Conservation (phyloP, 768 basidiomycete genomes). For the Kwoniella shandongensis region DNA sequence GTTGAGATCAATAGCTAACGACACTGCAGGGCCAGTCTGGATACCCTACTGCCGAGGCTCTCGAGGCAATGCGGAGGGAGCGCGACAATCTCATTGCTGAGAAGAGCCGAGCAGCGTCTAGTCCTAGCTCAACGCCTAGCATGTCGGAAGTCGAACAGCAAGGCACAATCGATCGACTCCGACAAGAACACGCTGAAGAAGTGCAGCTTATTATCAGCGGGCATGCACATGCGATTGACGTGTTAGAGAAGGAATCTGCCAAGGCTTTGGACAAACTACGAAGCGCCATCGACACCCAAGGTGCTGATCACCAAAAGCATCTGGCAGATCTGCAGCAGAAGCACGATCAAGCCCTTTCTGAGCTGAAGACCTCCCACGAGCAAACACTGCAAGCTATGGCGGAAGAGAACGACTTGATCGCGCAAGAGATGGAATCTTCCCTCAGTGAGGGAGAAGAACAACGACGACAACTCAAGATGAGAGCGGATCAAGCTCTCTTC, state of each 20-base stretch:
- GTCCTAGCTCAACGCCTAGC: too few species aligned
- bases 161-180: constrained; percentile 16
- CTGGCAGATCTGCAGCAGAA: constrained; percentile 2
- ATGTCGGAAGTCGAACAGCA: constrained; percentile 57
- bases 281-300: constrained; percentile 4
- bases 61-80: constrained; percentile 64
- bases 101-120: constrained; percentile 26
- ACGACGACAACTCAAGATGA: constrained; percentile 43
- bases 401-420: constrained; percentile 27
- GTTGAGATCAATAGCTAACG: neutral
- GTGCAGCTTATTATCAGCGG: constrained; percentile 28
- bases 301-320: constrained; percentile 4
- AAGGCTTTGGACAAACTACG: constrained; percentile 18
- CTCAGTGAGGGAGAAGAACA: constrained; percentile 33
- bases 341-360: constrained; percentile 14
- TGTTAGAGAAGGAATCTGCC: constrained; percentile 20
- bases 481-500: constrained; percentile 41
- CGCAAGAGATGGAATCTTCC: constrained; percentile 33
- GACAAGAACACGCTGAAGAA: constrained; percentile 44
- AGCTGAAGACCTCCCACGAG: constrained; percentile 15
- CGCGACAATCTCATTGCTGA: constrained; percentile 19
- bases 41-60: neutral
- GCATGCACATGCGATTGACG: constrained; percentile 24
- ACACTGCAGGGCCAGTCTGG: too few species aligned
- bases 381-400: constrained; percentile 15